phyloP scores from a whole-genome alignment of 345 rosid species.

The Cochlearia excelsa region DNA sequence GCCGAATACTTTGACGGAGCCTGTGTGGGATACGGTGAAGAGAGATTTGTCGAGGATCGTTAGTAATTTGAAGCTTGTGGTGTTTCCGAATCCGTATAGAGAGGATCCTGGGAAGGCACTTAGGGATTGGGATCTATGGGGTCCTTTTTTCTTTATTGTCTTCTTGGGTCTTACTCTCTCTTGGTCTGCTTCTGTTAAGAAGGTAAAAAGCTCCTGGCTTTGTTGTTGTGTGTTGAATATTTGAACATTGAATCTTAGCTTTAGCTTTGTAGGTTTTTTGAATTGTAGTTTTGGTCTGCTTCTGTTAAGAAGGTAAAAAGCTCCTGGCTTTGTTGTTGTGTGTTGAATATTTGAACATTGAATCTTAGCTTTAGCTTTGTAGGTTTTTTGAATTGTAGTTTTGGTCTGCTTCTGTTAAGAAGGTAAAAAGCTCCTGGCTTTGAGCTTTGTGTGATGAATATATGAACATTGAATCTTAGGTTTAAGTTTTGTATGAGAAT shows the following conservation, averaged over 20 bases:
- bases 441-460: too few species aligned
- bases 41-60: constrained; percentile 94
- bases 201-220: constrained; percentile 18
- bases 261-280: not conserved
- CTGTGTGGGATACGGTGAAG: constrained; percentile 96
- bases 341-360: constrained; percentile 5
- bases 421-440: too few species aligned
- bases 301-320: constrained; percentile 35
- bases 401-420: too few species aligned
- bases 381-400: too few species aligned
- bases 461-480: too few species aligned
- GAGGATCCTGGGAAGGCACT: constrained; percentile 98
- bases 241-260: constrained; percentile 1
- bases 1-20: constrained; percentile 91
- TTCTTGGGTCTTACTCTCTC: constrained; percentile 89
- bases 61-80: constrained; percentile 93
- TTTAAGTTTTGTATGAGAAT: not conserved
- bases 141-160: constrained; percentile 93
- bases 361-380: not conserved
- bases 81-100: constrained; percentile 84
- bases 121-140: constrained; percentile 99
- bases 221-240: not conserved
- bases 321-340: not conserved
- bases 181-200: constrained; percentile 26
- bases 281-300: too few species aligned